Evolutionary conservation across 768 basidiomycete genomes (phyloP).

Genomic region (Russula olivacea): DNA sequence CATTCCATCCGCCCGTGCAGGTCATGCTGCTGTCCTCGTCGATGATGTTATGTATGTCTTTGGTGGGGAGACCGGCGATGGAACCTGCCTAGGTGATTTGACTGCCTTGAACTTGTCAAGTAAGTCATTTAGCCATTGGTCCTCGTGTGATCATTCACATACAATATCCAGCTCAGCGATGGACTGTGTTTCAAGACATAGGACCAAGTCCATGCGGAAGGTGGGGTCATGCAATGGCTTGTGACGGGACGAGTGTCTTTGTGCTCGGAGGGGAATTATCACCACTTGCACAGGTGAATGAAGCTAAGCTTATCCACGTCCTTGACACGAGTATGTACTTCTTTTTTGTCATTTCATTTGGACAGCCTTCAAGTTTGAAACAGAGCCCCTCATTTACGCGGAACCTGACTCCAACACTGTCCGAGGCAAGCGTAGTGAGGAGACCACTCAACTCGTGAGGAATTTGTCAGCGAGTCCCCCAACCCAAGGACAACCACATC

Average conservation of each 20-base stretch:
- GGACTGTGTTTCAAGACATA: conserved; percentile 99
- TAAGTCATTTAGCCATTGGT: conserved; percentile 42
- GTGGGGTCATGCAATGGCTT: conserved; percentile 96
- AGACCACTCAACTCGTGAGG: conserved; percentile 31
- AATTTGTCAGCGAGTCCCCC: conserved; percentile 40
- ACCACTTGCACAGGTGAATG: conserved; percentile 64
- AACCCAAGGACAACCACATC: background rate
- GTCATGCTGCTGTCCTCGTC: conserved; percentile 90
- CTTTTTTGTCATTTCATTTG: background rate
- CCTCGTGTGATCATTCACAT: background rate
- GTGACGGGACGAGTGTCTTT: conserved; percentile 80
- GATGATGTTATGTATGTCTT: too few relatives aligned
- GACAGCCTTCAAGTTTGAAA: background rate
- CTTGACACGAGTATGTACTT: conserved; percentile 82
- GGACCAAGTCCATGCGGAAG: conserved; percentile 88
- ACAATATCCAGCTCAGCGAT: conserved; percentile 69
- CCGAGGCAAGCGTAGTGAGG: conserved; percentile 35
- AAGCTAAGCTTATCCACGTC: conserved; percentile 75
- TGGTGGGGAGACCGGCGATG: conserved; percentile 94
- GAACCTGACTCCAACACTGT: conserved; percentile 47
- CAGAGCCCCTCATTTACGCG: conserved; percentile 89
- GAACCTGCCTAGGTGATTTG: conserved; percentile 89
- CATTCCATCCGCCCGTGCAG: conserved; percentile 90
- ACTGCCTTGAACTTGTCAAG: conserved; percentile 97
- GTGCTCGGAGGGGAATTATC: conserved; percentile 94